These are phyloP conservation scores for Sphaerulina vaccinii DNA, from an alignment of 2,329 filamentous ascomycete species.

Conservation along the genomic window DNA sequence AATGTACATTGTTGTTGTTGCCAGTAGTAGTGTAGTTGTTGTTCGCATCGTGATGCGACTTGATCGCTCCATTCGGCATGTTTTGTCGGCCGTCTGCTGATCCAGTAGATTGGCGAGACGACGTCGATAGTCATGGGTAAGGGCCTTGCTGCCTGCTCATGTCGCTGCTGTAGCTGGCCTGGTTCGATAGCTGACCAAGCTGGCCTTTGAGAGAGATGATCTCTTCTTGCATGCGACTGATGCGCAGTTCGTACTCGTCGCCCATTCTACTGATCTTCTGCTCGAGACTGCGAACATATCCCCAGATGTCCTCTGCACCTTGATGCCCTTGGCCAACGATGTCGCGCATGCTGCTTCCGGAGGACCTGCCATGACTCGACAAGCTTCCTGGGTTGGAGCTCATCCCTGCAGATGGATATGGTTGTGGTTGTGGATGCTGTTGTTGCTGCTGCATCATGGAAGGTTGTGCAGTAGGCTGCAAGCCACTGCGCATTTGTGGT, in stretches of 20 bases:
- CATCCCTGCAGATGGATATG: constrained; percentile 14
- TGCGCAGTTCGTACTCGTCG: constrained; percentile 49
- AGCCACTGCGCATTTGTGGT: constrained; percentile 24
- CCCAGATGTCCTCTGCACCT: constrained; percentile 57
- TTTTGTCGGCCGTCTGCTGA: background rate
- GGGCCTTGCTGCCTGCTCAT: constrained; percentile 25
- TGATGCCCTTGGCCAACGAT: constrained; percentile 56
- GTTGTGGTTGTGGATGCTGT: constrained; percentile 34
- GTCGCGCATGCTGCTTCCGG: constrained; percentile 63
- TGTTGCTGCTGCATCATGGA: constrained; percentile 44
- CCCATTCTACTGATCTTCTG: constrained; percentile 48
- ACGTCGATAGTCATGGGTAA: constrained; percentile 19
- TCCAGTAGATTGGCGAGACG: background rate
- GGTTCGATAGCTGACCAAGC: constrained; percentile 29
- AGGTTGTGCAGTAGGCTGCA: constrained; percentile 23
- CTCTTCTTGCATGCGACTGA: constrained; percentile 47
- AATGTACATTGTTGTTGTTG: constrained; percentile 21
- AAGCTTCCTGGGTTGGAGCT: constrained; percentile 51
- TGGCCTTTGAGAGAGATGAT: constrained; percentile 38
- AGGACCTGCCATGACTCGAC: constrained; percentile 55
- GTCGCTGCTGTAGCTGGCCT: constrained; percentile 35
- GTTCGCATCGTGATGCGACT: background rate
- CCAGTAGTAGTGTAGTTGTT: background rate
- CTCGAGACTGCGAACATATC: constrained; percentile 70
- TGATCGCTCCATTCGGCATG: background rate